phyloP scores from a whole-genome alignment of 2,329 filamentous ascomycete species.

The Scedosporium dehoogii region DNA sequence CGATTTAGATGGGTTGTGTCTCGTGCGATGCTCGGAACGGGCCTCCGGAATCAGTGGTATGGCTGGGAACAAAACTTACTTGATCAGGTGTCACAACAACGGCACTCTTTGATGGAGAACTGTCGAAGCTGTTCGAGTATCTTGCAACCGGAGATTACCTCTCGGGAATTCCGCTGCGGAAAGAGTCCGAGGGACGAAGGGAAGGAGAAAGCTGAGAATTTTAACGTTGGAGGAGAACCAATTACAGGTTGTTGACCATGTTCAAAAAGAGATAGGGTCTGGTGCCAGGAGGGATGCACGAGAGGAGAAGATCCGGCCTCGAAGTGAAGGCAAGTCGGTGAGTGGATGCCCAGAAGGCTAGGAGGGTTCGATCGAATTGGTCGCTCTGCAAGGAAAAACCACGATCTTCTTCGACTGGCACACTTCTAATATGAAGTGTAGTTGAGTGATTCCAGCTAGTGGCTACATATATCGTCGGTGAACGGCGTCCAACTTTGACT shows the following conservation, averaged over 20 bases:
- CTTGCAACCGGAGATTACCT: neutral
- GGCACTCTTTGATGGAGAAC: neutral
- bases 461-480: neutral
- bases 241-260: neutral
- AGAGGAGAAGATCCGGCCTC: neutral
- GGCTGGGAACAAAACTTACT: conserved; percentile 4
- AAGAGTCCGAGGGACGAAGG: neutral
- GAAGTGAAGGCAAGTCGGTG: neutral
- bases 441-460: neutral
- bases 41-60: neutral
- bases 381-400: neutral
- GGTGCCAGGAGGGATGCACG: neutral
- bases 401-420: neutral
- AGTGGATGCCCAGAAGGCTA: neutral
- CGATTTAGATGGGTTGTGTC: neutral
- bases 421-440: neutral
- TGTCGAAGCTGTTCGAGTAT: neutral
- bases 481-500: neutral
- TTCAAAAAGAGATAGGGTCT: neutral
- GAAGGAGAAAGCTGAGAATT: neutral
- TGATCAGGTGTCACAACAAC: neutral
- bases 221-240: neutral
- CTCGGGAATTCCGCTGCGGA: neutral
- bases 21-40: neutral
- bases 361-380: neutral